Percentiles rank a stretch among this genome's conserved stretches.
phyloP scores from a whole-genome alignment of 2,329 filamentous ascomycete genomes.

The Cytospora mali region DNA sequence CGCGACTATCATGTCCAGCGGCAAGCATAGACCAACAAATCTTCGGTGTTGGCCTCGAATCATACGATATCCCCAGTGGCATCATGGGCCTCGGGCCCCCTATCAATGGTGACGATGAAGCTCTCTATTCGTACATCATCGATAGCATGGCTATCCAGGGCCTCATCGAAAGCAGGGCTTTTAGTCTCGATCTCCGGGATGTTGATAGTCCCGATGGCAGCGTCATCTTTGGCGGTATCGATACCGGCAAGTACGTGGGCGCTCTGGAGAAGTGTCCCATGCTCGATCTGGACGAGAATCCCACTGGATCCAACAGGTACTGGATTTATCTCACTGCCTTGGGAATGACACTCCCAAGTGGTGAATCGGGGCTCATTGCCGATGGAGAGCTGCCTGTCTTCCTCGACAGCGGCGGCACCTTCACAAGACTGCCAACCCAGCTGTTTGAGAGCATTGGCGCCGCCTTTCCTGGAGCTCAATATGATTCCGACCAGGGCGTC shows the following conservation, averaged over 20 bases:
- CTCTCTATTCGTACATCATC: constrained; percentile 55
- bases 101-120: constrained; percentile 35
- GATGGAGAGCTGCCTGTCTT: constrained; percentile 34
- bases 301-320: constrained; percentile 36
- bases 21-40: constrained; percentile 48
- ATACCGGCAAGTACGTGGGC: constrained; percentile 55
- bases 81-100: constrained; percentile 54
- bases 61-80: constrained; percentile 52
- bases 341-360: constrained; percentile 33
- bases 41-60: constrained; percentile 51
- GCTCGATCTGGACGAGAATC: constrained; percentile 35
- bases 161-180: constrained; percentile 52
- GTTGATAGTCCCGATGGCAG: constrained; percentile 47
- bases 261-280: constrained; percentile 47
- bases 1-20: constrained; percentile 30
- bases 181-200: constrained; percentile 54
- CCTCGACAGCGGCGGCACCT: constrained; percentile 56
- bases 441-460: constrained; percentile 48
- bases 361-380: constrained; percentile 30
- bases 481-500: constrained; percentile 44
- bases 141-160: constrained; percentile 51
- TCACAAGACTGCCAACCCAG: constrained; percentile 48
- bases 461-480: constrained; percentile 44
- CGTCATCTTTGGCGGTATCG: constrained; percentile 57
- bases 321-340: constrained; percentile 38